Conservation (phyloP, 768 basidiomycete genomes). For the Lentinula sp. region DNA sequence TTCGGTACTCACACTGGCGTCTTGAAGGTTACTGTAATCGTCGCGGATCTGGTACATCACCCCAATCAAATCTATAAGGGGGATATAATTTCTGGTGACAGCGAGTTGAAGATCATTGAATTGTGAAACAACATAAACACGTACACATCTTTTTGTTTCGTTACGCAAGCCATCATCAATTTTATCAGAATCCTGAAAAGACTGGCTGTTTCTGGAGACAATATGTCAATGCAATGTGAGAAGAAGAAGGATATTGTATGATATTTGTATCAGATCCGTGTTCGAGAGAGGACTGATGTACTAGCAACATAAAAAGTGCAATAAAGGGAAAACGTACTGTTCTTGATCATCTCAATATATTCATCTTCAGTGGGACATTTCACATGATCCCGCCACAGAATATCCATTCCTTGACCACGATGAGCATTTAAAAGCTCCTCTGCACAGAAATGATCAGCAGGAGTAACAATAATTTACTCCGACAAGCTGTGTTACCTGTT, state of each 20-base stretch:
- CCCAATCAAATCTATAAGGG: constrained; percentile 89
- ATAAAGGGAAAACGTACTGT: constrained; percentile 49
- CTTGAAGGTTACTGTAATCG: constrained; percentile 93
- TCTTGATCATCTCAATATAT: constrained; percentile 94
- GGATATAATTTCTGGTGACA: constrained; percentile 71
- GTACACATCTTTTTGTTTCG: constrained; percentile 56
- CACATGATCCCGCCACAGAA: constrained; percentile 90
- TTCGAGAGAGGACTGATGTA: neutral
- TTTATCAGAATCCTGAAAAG: constrained; percentile 88
- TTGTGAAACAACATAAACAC: neutral
- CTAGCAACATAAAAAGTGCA: neutral
- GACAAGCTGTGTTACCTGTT: neutral
- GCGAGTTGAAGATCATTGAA: neutral
- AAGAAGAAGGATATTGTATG: neutral
- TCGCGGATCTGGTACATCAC: constrained; percentile 96
- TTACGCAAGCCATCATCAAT: constrained; percentile 90
- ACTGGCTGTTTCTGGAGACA: constrained; percentile 80
- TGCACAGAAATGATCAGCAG: constrained; percentile 7
- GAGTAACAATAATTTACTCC: neutral
- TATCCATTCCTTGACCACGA: constrained; percentile 91
- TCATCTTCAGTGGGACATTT: constrained; percentile 92
- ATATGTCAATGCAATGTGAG: neutral
- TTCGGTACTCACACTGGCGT: constrained; percentile 53
- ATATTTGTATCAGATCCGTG: neutral
- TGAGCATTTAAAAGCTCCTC: constrained; percentile 80